Conservation (phyloP, 768 basidiomycete species). For the Boletus barrowsii region DNA sequence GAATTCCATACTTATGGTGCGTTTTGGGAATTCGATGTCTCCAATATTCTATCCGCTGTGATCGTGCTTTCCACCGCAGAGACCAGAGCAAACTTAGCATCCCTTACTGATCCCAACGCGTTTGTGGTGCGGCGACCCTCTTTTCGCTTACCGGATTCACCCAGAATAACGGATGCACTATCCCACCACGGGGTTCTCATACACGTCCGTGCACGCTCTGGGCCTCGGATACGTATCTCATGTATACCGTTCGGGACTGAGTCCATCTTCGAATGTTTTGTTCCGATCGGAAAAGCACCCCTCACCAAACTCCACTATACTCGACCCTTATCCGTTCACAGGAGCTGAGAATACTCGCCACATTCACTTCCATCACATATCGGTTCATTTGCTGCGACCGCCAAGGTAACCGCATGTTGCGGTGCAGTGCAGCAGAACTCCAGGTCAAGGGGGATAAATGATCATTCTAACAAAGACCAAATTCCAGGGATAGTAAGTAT, state of each 20-base stretch:
- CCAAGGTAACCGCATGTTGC: background rate
- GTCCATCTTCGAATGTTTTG: too few species aligned
- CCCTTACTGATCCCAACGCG: background rate
- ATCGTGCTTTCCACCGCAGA: too few species aligned
- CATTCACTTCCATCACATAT: background rate
- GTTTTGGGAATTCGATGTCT: background rate
- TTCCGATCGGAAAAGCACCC: too few species aligned
- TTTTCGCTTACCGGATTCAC: background rate
- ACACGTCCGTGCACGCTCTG: too few species aligned
- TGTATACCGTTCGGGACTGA: background rate
- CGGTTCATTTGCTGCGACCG: background rate
- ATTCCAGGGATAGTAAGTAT: conserved; percentile 6
- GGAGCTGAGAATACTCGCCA: background rate
- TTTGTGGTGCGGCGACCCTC: background rate
- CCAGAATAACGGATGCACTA: background rate
- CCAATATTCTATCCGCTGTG: background rate
- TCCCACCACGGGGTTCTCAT: background rate
- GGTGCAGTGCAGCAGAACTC: background rate
- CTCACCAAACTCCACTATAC: background rate
- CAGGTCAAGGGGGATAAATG: background rate
- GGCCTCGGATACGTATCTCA: too few species aligned
- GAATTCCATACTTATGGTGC: background rate
- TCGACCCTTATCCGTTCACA: background rate
- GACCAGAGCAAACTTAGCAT: too few species aligned
- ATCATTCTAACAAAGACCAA: background rate